phyloP scores from a whole-genome alignment of 345 rosid genomes.

The Cardiospermum halicacabum region DNA sequence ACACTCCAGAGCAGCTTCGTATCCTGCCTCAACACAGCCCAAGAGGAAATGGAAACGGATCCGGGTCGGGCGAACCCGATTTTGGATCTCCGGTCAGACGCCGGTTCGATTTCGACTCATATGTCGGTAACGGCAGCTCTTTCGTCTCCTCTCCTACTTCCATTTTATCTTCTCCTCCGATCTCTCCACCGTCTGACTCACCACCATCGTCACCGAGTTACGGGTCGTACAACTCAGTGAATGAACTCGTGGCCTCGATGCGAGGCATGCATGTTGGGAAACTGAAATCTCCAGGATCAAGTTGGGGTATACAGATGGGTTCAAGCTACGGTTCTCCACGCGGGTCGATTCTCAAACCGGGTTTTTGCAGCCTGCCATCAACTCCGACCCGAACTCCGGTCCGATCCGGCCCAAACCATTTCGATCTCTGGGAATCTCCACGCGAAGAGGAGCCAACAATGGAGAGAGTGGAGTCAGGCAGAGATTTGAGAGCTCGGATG shows the following conservation, averaged over 20 bases:
- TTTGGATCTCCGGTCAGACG: conserved; percentile 31
- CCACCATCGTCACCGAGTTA: conserved; percentile 50
- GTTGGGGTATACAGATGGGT: conserved; percentile 38
- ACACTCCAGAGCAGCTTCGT: conserved; percentile 75
- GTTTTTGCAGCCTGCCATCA: conserved; percentile 25
- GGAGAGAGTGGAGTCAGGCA: conserved; percentile 72
- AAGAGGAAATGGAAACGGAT: conserved; percentile 23
- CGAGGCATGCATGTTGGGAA: conserved; percentile 36
- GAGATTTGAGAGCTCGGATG: conserved; percentile 47
- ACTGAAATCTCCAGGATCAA: conserved; percentile 6
- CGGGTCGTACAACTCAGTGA: conserved; percentile 17
- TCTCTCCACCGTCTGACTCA: conserved; percentile 46
- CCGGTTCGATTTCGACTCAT: conserved; percentile 26
- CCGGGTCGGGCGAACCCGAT: conserved; percentile 25
- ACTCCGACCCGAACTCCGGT: conserved; percentile 24
- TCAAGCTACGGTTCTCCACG: conserved; percentile 32
- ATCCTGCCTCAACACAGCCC: conserved; percentile 31
- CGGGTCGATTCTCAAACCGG: conserved; percentile 27
- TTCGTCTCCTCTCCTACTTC: conserved; percentile 47
- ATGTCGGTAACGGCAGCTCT: background rate
- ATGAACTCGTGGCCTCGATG: conserved; percentile 39
- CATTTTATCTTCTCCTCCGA: conserved; percentile 35
- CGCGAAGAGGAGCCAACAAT: conserved; percentile 43
- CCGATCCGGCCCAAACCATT: conserved; percentile 15
- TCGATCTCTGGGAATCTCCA: conserved; percentile 37